Base-by-base conservation (phyloP, 2,329 filamentous ascomycete species). In the Trichoderma endophyticum region DNA sequence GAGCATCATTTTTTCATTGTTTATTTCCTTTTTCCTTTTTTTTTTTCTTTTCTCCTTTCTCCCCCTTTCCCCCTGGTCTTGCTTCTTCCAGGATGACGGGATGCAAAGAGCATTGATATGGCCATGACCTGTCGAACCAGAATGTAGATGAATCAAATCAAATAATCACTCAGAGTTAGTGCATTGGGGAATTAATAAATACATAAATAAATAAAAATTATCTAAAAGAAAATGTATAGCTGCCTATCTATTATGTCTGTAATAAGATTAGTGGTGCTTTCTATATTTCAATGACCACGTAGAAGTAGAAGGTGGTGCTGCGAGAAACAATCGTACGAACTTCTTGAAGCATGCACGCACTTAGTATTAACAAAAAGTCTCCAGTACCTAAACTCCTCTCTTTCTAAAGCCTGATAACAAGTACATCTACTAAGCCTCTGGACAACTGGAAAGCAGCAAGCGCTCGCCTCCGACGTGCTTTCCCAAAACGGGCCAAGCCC, bases 401-500 rank as follows among this genome's bases (percentile, higher is more conserved):
- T 51, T 24, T n/a, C 4, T 48, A 48, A 51, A 12, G 21, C 48
- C 3, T 51, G n/a, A 48, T 6, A 12, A 5, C n/a, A 51, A 24
- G 57, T 60, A 60, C 57, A n/a, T 14, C 2, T 60, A 60, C 57
- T 11, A 21, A 1, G 11, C 2, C 7, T 32, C 21, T 48, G 54
- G 34, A n/a, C 65, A 18, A 9, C 43, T 60, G 54, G 24, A 32
- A 43, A 24, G 12, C 65, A 48, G 56, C 66, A 69, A 34, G 56
- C 66, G 57, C 66, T 70, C 28, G 56, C 14, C 66, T 70, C 66
- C 66, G 66, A 63, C 8, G 68, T 64, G 68, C 59, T 64, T 34
- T 71, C 80, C 79, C 36, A 77, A 81, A 78, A 24, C 12, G 74
- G 64, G 80, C 21, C 74, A 81, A 81, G 80, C 76, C 77, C 72